These are phyloP conservation scores for Basipetospora sp. DNA, from an alignment of 2,329 filamentous ascomycete genomes.

Conservation along the genomic window DNA sequence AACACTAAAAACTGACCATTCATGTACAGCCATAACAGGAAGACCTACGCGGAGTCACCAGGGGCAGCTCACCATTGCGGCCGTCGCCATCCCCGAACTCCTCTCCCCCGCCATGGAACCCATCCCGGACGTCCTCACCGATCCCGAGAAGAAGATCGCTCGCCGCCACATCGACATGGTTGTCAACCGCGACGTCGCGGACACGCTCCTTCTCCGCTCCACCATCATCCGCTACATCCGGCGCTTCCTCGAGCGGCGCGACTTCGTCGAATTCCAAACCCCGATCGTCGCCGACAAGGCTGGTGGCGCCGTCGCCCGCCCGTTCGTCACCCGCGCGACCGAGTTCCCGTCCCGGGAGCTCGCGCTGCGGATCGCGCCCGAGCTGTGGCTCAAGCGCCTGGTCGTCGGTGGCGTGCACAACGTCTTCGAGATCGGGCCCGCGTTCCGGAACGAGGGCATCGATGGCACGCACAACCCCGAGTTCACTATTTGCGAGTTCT, in stretches of 20 bases:
- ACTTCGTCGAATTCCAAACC: slow-evolving; percentile 79
- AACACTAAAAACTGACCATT: too few species aligned
- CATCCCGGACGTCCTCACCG: slow-evolving; percentile 55
- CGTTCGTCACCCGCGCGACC: slow-evolving; percentile 67
- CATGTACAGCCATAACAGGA: slow-evolving; percentile 57
- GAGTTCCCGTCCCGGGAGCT: slow-evolving; percentile 60
- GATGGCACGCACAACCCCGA: slow-evolving; percentile 91
- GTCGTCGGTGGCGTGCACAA: slow-evolving; percentile 76
- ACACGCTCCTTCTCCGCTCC: slow-evolving; percentile 60
- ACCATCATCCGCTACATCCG: slow-evolving; percentile 61
- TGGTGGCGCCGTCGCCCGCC: slow-evolving; percentile 74
- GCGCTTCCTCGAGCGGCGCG: slow-evolving; percentile 52
- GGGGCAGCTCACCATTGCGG: slow-evolving; percentile 65
- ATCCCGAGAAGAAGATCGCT: slow-evolving; percentile 57
- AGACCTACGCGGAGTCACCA: slow-evolving; percentile 50
- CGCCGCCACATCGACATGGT: slow-evolving; percentile 79
- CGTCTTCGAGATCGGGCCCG: slow-evolving; percentile 84
- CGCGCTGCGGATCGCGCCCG: slow-evolving; percentile 76
- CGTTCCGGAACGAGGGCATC: slow-evolving; percentile 85
- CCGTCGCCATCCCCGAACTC: slow-evolving; percentile 51
- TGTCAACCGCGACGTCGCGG: slow-evolving; percentile 51
- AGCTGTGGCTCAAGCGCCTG: slow-evolving; percentile 86
- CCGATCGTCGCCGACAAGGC: slow-evolving; percentile 72
- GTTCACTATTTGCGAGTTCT: slow-evolving; percentile 96
- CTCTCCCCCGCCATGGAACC: slow-evolving; percentile 67